Conservation (phyloP, 768 basidiomycete species). For the Crepidotus variabilis region DNA sequence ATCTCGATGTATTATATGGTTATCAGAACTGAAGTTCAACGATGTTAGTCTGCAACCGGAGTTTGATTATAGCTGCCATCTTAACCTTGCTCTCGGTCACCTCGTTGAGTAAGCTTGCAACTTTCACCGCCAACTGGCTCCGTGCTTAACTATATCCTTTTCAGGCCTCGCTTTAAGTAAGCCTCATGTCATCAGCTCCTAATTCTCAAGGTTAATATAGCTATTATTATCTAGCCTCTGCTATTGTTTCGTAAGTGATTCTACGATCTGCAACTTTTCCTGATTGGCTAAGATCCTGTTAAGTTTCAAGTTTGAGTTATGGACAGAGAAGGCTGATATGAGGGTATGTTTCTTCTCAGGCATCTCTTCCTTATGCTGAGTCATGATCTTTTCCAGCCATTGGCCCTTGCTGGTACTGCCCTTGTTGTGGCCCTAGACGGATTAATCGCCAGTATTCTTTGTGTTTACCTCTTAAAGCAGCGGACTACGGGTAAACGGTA, state of each 20-base stretch:
- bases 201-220: no score
- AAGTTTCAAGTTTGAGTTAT: constrained; percentile 8
- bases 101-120: constrained; percentile 1
- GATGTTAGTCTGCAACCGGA: constrained; percentile 11
- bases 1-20: background rate
- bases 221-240: constrained; percentile 1
- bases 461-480: constrained; percentile 10
- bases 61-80: constrained; percentile 4
- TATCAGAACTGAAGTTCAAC: background rate
- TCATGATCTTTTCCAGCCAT: background rate
- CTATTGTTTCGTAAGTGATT: constrained; percentile 6
- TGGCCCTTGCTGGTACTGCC: constrained; percentile 13
- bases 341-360: background rate
- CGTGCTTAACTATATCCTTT: no score
- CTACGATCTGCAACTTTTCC: background rate
- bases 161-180: background rate
- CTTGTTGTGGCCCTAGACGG: constrained; percentile 9
- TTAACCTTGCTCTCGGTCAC: constrained; percentile 4
- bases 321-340: constrained; percentile 1
- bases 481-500: constrained; percentile 10
- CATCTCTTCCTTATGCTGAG: background rate
- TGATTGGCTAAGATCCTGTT: background rate
- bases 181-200: background rate
- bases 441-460: constrained; percentile 12
- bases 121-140: no score